Percentiles rank a stretch among this genome's conserved stretches.
phyloP scores from a whole-genome alignment of 352 stramenopile species.

The Globisporangium abappressorium region DNA sequence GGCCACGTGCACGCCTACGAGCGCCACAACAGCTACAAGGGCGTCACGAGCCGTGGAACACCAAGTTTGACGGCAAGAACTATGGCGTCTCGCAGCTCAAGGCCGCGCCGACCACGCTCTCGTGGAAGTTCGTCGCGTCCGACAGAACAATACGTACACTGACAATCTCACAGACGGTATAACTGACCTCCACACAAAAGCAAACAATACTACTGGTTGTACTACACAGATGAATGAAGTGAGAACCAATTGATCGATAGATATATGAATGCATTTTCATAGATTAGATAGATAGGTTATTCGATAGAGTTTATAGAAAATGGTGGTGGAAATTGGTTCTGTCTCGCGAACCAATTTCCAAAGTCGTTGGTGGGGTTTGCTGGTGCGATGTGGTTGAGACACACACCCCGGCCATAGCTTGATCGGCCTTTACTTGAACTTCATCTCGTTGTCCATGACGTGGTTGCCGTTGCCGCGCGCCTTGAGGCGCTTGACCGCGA shows the following conservation, averaged over 20 bases:
- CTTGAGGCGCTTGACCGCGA: slow-evolving; percentile 59
- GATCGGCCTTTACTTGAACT: slow-evolving; percentile 42
- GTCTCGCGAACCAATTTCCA: neutral
- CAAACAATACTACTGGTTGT: no score
- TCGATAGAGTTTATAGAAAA: neutral
- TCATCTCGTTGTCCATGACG: slow-evolving; percentile 61
- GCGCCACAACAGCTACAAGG: slow-evolving; percentile 33
- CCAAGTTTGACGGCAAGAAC: slow-evolving; percentile 32
- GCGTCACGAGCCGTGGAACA: slow-evolving; percentile 38
- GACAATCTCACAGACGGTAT: no score
- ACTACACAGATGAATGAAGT: no score
- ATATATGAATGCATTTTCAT: neutral
- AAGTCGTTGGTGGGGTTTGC: neutral
- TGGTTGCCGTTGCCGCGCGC: slow-evolving; percentile 39
- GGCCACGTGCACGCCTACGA: slow-evolving; percentile 88
- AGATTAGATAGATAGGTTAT: neutral
- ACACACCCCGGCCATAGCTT: neutral
- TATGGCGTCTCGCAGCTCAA: slow-evolving; percentile 44
- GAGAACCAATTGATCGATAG: neutral
- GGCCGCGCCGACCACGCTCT: neutral
- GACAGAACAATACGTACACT: neutral
- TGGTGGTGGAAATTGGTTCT: neutral
- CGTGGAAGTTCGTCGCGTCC: neutral
- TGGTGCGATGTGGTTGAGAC: neutral
- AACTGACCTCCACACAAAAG: no score